These are phyloP conservation scores for Linanthus parryae DNA, from an alignment of 148 eudicot species.

Conservation along the genomic window DNA sequence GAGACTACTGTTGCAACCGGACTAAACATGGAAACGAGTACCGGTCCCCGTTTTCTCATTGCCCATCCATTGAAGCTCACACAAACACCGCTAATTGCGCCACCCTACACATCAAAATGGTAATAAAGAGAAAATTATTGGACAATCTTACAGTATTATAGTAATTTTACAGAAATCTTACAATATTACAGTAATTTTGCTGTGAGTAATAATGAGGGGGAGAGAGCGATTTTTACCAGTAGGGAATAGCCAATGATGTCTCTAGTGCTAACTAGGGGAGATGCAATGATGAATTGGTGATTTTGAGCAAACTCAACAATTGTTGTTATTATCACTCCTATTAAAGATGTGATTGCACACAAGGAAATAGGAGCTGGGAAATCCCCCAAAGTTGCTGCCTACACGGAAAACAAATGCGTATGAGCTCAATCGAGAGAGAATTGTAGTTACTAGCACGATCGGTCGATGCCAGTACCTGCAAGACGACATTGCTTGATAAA, in stretches of 20 bases:
- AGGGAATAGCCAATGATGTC: constrained; percentile 39
- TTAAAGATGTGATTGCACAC: constrained; percentile 53
- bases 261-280: constrained; percentile 23
- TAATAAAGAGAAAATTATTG: neutral
- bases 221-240: constrained; percentile 33
- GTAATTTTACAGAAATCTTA: neutral
- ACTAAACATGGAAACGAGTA: constrained; percentile 64
- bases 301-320: constrained; percentile 27
- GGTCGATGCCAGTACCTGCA: constrained; percentile 31
- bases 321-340: constrained; percentile 39
- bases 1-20: constrained; percentile 62
- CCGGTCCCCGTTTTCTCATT: constrained; percentile 76
- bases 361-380: constrained; percentile 62
- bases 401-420: constrained; percentile 1
- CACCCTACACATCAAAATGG: constrained; percentile 19
- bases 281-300: constrained; percentile 19
- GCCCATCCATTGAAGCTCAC: constrained; percentile 80
- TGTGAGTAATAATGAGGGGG: neutral
- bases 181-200: neutral
- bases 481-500: constrained; percentile 46
- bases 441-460: neutral
- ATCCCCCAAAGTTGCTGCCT: constrained; percentile 49
- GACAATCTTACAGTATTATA: too few relatives aligned
- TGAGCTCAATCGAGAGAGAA: neutral
- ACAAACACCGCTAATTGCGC: constrained; percentile 38